A percentile compares a stretch with the other conserved stretches of the same genome.
Evolutionary conservation across 1,284 basidiomycete species (phyloP).

Genomic region (Microstroma glucosiphilum): DNA sequence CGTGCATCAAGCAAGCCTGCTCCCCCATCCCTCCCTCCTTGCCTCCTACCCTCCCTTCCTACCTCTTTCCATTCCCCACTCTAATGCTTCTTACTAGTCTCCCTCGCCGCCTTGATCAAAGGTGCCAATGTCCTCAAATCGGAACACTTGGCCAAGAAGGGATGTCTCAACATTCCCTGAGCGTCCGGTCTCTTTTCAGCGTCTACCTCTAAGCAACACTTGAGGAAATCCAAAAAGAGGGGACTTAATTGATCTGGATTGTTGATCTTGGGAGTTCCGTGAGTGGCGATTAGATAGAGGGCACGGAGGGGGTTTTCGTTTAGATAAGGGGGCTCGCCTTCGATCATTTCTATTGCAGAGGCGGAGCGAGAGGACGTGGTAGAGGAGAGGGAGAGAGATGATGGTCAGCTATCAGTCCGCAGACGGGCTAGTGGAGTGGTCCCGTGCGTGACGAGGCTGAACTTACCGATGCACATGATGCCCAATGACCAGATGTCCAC

Average conservation of each 20-base stretch:
- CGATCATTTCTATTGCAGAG: constrained; percentile 53
- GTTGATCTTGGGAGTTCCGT: constrained; percentile 91
- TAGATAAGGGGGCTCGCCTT: constrained; percentile 94
- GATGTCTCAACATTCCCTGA: constrained; percentile 73
- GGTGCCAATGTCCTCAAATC: constrained; percentile 78
- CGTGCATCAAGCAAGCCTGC: too few species aligned
- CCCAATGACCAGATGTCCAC: constrained; percentile 98
- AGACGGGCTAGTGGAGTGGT: too few species aligned
- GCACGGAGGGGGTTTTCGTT: constrained; percentile 97
- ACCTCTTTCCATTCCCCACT: too few species aligned
- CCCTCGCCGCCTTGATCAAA: constrained; percentile 86
- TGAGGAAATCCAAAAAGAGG: constrained; percentile 85
- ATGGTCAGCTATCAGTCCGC: not conserved
- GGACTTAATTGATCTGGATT: constrained; percentile 83
- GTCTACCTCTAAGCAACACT: constrained; percentile 86
- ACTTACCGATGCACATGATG: constrained; percentile 78
- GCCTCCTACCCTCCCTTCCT: too few species aligned
- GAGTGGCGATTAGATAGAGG: constrained; percentile 92
- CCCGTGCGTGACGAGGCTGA: not conserved
- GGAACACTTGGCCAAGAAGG: constrained; percentile 75
- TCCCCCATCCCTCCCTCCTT: too few species aligned
- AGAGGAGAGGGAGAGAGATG: not conserved
- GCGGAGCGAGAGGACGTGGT: too few species aligned
- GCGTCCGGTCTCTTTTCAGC: constrained; percentile 87
- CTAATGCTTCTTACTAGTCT: constrained; percentile 47